phyloP scores from a whole-genome alignment of 768 basidiomycete genomes.

The Collybia sordida region DNA sequence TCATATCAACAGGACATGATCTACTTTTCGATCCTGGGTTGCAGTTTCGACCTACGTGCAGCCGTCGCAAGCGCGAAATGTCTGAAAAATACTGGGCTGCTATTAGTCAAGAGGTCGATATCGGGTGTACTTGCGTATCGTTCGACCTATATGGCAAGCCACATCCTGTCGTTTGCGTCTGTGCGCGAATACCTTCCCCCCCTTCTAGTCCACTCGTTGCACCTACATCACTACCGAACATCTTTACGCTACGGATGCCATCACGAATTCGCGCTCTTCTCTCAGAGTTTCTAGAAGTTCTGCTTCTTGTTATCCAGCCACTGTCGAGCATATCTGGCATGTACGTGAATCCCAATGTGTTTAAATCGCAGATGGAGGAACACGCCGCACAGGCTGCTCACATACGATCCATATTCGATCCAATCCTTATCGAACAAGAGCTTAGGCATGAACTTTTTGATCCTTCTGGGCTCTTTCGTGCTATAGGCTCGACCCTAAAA shows the following conservation, averaged over 20 bases:
- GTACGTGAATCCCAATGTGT: conserved; percentile 56
- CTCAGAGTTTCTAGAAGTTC: conserved; percentile 75
- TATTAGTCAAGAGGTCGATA: conserved; percentile 72
- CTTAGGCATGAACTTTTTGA: conserved; percentile 76
- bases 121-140: conserved; percentile 83
- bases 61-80: conserved; percentile 67
- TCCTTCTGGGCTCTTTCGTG: conserved; percentile 72
- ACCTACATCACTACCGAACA: conserved; percentile 39
- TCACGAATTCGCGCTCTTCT: conserved; percentile 72
- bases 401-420: conserved; percentile 79
- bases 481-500: conserved; percentile 81
- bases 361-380: conserved; percentile 60
- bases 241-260: conserved; percentile 65
- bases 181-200: conserved; percentile 42
- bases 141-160: conserved; percentile 61
- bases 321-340: conserved; percentile 61
- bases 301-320: conserved; percentile 83
- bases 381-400: conserved; percentile 63
- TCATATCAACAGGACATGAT: conserved; percentile 65
- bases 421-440: conserved; percentile 79
- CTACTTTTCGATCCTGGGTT: conserved; percentile 84
- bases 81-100: conserved; percentile 87
- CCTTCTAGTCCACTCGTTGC: conserved; percentile 40
- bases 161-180: conserved; percentile 56
- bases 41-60: conserved; percentile 78